phyloP scores from a whole-genome alignment of 345 rosid species.

The Melaleuca alternifolia region DNA sequence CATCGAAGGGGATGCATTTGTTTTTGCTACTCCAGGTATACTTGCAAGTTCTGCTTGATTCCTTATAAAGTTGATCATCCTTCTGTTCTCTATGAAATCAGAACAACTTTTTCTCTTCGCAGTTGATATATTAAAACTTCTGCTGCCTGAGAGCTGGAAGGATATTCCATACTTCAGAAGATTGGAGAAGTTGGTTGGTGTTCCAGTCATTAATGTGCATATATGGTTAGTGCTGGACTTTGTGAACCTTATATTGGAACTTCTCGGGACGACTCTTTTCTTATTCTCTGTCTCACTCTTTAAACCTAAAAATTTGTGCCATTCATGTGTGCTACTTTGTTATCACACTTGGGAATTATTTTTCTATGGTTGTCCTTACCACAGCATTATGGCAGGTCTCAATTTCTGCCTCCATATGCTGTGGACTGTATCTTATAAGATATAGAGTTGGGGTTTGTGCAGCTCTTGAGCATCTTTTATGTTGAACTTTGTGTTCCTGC shows the following conservation, averaged over 20 bases:
- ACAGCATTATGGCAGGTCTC: not conserved
- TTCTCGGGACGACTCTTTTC: not conserved
- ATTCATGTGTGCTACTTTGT: not conserved
- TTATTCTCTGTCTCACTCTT: not conserved
- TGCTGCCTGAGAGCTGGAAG: constrained; percentile 76
- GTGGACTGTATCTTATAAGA: not conserved
- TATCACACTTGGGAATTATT: not conserved
- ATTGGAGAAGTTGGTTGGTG: constrained; percentile 91
- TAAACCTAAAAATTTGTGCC: not conserved
- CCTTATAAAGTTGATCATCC: not conserved
- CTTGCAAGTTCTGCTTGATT: not conserved
- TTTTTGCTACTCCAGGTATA: constrained; percentile 84
- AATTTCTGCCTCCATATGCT: not conserved
- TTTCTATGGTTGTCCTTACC: not conserved
- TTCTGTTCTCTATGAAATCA: not conserved
- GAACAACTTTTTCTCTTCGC: constrained; percentile 1
- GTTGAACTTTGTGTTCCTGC: not conserved
- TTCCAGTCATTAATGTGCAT: constrained; percentile 93
- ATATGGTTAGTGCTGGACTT: constrained; percentile 66
- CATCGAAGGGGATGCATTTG: constrained; percentile 80
- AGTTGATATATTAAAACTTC: constrained; percentile 91
- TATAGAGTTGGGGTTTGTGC: not conserved
- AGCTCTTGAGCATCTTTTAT: not conserved
- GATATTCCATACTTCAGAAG: constrained; percentile 72
- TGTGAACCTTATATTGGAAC: not conserved